Evolutionary conservation across 2,329 filamentous ascomycete species (phyloP).

Genomic region (Penicillium vulpinum): DNA sequence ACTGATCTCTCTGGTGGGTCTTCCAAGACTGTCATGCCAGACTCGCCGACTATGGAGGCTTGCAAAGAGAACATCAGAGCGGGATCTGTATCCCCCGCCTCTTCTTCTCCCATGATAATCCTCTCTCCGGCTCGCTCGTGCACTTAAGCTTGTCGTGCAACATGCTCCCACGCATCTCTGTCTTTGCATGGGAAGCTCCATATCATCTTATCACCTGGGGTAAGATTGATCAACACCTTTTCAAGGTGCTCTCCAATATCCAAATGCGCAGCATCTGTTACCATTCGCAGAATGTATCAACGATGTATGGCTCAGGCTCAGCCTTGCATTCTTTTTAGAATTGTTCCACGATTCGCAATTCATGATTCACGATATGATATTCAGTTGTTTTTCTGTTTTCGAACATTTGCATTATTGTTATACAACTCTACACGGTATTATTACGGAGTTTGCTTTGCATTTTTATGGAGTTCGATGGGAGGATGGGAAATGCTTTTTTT

Average conservation of each 20-base stretch:
- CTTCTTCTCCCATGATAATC: slow-evolving; percentile 41
- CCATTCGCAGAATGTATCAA: slow-evolving; percentile 19
- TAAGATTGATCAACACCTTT: background rate
- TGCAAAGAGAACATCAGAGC: slow-evolving; percentile 42
- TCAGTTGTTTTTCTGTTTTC: slow-evolving; percentile 17
- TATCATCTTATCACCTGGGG: background rate
- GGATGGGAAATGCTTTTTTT: background rate
- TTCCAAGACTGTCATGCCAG: slow-evolving; percentile 38
- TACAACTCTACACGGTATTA: slow-evolving; percentile 9
- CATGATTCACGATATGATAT: slow-evolving; percentile 7
- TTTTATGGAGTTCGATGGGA: slow-evolving; percentile 3
- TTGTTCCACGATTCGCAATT: slow-evolving; percentile 7
- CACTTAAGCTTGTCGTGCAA: slow-evolving; percentile 16
- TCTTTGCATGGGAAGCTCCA: background rate
- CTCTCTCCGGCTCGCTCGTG: slow-evolving; percentile 39
- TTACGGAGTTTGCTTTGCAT: slow-evolving; percentile 14
- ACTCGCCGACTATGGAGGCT: slow-evolving; percentile 38
- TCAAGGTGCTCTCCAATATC: background rate
- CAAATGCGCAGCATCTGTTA: slow-evolving; percentile 14
- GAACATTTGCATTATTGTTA: slow-evolving; percentile 16
- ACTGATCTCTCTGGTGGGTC: slow-evolving; percentile 37
- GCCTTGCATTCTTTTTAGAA: slow-evolving; percentile 5
- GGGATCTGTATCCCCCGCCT: slow-evolving; percentile 40
- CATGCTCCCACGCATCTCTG: background rate
- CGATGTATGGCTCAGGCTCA: slow-evolving; percentile 18